These are phyloP conservation scores for Saccharomyces mikatae DNA, from an alignment of 805 yeast species.

Conservation along the genomic window DNA sequence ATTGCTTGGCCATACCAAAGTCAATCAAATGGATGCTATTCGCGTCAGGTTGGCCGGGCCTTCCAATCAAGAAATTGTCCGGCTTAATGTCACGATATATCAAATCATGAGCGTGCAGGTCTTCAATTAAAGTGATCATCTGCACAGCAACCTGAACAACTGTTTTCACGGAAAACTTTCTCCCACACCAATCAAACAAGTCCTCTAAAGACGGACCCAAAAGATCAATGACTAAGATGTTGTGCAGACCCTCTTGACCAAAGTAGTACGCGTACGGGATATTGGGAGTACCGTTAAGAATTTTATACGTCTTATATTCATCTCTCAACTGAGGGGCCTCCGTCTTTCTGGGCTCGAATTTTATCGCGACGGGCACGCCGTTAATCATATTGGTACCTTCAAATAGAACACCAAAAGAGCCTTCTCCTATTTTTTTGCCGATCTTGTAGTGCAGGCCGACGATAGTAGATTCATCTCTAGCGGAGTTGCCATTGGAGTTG, in stretches of 20 bases:
- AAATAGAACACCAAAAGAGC: slow-evolving; percentile 94
- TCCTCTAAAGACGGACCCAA: slow-evolving; percentile 95
- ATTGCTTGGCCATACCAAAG: slow-evolving; percentile 98
- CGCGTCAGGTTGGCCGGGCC: slow-evolving; percentile 76
- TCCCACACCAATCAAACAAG: slow-evolving; percentile 95
- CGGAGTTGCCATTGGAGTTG: slow-evolving; percentile 7
- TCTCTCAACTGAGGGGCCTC: slow-evolving; percentile 97
- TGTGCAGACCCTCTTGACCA: slow-evolving; percentile 97
- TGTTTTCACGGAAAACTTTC: slow-evolving; percentile 79
- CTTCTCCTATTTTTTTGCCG: slow-evolving; percentile 97
- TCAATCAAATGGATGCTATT: slow-evolving; percentile 85
- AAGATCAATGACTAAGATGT: slow-evolving; percentile 86
- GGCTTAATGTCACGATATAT: slow-evolving; percentile 97
- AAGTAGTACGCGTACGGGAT: slow-evolving; percentile 96
- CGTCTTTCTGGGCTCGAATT: slow-evolving; percentile 91
- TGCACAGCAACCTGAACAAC: slow-evolving; percentile 91
- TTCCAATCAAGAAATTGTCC: slow-evolving; percentile 89
- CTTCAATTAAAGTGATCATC: slow-evolving; percentile 81
- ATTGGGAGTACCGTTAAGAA: slow-evolving; percentile 72
- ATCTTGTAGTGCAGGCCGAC: slow-evolving; percentile 95
- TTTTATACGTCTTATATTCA: slow-evolving; percentile 89
- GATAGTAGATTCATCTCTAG: slow-evolving; percentile 28
- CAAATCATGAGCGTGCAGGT: slow-evolving; percentile 80
- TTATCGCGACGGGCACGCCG: slow-evolving; percentile 90
- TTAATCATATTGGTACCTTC: slow-evolving; percentile 91